A percentile compares a stretch with the other conserved stretches of the same genome.
Evolutionary conservation across 169 alveolate genomes (phyloP).

Genomic region (Plasmodium yoelii): DNA sequence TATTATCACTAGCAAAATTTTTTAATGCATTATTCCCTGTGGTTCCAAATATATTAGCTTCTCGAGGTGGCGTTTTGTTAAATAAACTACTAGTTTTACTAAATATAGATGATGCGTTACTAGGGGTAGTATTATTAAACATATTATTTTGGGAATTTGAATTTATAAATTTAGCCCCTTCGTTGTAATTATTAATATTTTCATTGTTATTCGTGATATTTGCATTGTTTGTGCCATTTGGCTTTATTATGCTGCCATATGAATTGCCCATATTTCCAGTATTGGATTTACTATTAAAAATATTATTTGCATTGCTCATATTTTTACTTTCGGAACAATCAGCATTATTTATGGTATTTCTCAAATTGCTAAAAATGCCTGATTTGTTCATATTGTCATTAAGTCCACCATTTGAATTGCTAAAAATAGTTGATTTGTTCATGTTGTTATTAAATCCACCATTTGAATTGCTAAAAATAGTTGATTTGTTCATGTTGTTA

Average conservation of each 20-base stretch:
- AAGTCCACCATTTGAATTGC: too few relatives aligned
- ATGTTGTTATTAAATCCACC: too few relatives aligned
- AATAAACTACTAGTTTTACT: background rate
- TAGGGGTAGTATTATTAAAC: background rate
- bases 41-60: too few relatives aligned
- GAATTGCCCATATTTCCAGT: slow-evolving; percentile 1
- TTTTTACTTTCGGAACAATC: background rate
- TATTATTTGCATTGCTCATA: background rate
- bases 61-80: background rate
- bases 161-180: background rate
- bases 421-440: too few relatives aligned
- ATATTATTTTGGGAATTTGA: background rate
- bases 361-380: background rate
- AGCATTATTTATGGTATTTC: background rate
- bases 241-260: too few relatives aligned
- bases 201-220: background rate
- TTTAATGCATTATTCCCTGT: too few relatives aligned
- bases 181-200: background rate
- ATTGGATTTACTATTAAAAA: background rate
- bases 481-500: too few relatives aligned
- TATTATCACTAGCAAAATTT: too few relatives aligned
- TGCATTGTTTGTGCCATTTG: too few relatives aligned
- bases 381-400: too few relatives aligned
- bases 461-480: too few relatives aligned
- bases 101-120: background rate